Base-by-base conservation (phyloP, 495 filamentous ascomycete species). In the Cercophora newfieldiana region DNA sequence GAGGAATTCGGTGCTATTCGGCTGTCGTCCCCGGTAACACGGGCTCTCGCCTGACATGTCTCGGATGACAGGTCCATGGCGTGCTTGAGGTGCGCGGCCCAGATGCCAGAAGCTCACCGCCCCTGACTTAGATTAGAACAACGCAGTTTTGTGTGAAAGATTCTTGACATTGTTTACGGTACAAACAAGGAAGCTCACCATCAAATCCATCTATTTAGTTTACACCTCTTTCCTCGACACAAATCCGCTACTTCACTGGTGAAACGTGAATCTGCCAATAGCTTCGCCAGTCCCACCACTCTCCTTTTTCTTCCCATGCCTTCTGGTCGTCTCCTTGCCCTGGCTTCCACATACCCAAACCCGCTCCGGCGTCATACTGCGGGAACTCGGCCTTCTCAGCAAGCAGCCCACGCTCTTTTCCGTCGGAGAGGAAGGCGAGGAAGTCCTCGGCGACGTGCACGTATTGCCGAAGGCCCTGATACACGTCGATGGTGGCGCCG, bases 401-500 rank as follows among this genome's bases (percentile, higher is more conserved):
- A 8, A 80, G 61, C 56, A 80, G 61, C 2, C 75, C 71, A 7
- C 73, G 58, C 57, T 61, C 70, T 65, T 77, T 69, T 1, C 74
- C 75, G n/a, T 70, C 67, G 0, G 51, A 54, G n/a, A 83, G 49
- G 44, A 78, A 81, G 59, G 73, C 67, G 59, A 82, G 56, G 59
- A 84, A 84, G 51, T 81, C 79, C 37, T 81, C 75, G 3, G 78
- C 70, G 1, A 81, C 74, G 55, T 79, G 77, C 19, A 83, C 75
- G 50, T 84, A 84, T 67, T 82, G 76, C 49, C 72, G 63, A 44
- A 83, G 51, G 0, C 76, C 81, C 54, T 79, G 74, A 24, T 78
- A 71, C 12, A 76, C 77, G 26, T 80, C 66, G 29, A 81, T 75
- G 18, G 74, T 76, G 7, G 83, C 77, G 2, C 82, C 80, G 1